Conservation (phyloP, 2,329 filamentous ascomycete species). For the Graphiopsis chlorocephala region DNA sequence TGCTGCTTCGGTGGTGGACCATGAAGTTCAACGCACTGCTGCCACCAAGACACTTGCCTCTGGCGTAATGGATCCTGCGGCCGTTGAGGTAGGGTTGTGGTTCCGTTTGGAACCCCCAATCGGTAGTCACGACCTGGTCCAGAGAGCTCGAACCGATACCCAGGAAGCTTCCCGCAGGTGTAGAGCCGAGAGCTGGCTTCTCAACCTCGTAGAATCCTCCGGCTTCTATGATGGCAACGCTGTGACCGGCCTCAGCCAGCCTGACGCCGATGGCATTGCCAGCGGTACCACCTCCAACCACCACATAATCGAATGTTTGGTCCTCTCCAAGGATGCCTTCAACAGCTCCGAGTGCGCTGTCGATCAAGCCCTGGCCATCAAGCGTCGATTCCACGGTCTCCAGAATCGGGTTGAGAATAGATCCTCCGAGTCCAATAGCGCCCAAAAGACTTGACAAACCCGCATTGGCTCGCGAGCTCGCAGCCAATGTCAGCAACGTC, state of each 20-base stretch:
- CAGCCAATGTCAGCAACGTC: not conserved
- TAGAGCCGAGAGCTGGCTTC: slow-evolving; percentile 4
- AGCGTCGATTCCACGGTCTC: slow-evolving; percentile 5
- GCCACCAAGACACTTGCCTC: slow-evolving; percentile 32
- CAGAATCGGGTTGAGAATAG: not conserved
- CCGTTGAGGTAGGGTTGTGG: slow-evolving; percentile 22
- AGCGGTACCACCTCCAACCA: slow-evolving; percentile 30
- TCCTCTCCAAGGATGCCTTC: not conserved
- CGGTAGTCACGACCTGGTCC: slow-evolving; percentile 21
- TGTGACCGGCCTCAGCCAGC: slow-evolving; percentile 22
- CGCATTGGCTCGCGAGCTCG: not conserved
- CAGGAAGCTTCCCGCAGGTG: slow-evolving; percentile 25
- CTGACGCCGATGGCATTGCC: slow-evolving; percentile 27
- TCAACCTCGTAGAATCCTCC: slow-evolving; percentile 32
- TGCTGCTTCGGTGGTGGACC: slow-evolving; percentile 32
- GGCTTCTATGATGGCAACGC: slow-evolving; percentile 34
- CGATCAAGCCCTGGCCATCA: slow-evolving; percentile 4
- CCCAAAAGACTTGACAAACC: not conserved
- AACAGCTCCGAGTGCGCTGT: slow-evolving; percentile 8
- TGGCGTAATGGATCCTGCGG: slow-evolving; percentile 26
- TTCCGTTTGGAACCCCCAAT: slow-evolving; percentile 30
- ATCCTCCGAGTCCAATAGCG: not conserved
- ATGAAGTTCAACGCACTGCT: slow-evolving; percentile 29
- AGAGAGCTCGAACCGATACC: slow-evolving; percentile 17
- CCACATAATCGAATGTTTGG: slow-evolving; percentile 25